Evolutionary conservation across 257 asterid species (phyloP), one percentile per base, ranked within the genome.

Genomic region (Vinca minor): DNA sequence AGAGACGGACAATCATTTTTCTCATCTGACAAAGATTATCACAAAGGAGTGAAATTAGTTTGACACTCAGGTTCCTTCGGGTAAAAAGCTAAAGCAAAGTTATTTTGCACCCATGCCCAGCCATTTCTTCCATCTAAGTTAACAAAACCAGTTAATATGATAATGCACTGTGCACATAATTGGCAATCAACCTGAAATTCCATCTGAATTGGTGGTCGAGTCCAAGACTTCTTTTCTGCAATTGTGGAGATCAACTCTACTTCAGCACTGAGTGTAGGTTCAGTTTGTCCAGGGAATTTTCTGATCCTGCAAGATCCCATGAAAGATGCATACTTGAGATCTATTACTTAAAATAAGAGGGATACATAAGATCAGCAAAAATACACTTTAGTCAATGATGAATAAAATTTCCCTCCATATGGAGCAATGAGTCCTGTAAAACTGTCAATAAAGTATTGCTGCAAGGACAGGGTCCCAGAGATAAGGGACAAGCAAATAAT

Each of bases 121-220:
- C 25, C 42, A 56, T 31, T 56, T 53, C 21, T n/a, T n/a, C n/a
- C n/a, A n/a, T n/a, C n/a, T n/a, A n/a, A n/a, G n/a, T n/a, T n/a
- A n/a, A n/a, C n/a, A n/a, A n/a, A n/a, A n/a, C n/a, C n/a, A n/a
- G n/a, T n/a, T 41, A 41, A 11, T 41, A 41, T 15, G 28, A 60
- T 8, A 13, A 42, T 47, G n/a, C 3, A 29, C 64, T 13, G 21
- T 20, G 59, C 2, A 38, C 23, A 52, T 13, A 6, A 58, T 41
- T 64, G 34, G 20, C 18, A 68, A 54, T 65, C 47, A 62, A 8
- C 98, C 98, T 93, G 98, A 77, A 93, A 93, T 81, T 93, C 98
- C 98, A 93, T 93, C 82, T 93, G 96, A 83, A 93, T 93, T 32
- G 98, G 98, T 71, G 98, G 98, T 64, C 97, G 82, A 28, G 96